Percentiles rank a stretch among this genome's conserved stretches.
Conservation (phyloP, 768 basidiomycete genomes). For the Fomitopsis pulvina region DNA sequence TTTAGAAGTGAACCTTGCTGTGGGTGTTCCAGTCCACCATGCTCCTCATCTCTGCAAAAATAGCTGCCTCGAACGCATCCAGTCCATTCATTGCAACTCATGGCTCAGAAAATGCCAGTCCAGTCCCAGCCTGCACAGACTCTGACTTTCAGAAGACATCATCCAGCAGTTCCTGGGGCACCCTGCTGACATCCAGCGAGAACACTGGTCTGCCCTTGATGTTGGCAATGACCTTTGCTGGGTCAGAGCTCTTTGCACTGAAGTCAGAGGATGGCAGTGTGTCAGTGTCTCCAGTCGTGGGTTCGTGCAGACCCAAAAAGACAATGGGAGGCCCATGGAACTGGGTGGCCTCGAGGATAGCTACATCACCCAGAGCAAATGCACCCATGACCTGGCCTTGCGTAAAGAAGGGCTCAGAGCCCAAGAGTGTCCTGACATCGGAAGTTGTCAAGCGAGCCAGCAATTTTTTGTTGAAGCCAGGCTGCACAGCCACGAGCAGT, state of each 20-base stretch:
- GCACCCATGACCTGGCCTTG: slow-evolving; percentile 49
- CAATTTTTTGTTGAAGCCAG: slow-evolving; percentile 26
- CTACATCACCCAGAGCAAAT: slow-evolving; percentile 16
- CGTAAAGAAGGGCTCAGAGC: slow-evolving; percentile 61
- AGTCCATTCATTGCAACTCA: slow-evolving; percentile 49
- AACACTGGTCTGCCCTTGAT: slow-evolving; percentile 84
- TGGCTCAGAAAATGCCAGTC: slow-evolving; percentile 59
- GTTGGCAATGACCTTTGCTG: slow-evolving; percentile 46
- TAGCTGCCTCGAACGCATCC: slow-evolving; percentile 57
- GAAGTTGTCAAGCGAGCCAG: slow-evolving; percentile 53
- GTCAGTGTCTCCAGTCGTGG: slow-evolving; percentile 30
- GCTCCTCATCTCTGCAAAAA: slow-evolving; percentile 74
- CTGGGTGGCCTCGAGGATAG: slow-evolving; percentile 49
- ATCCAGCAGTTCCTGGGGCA: slow-evolving; percentile 38
- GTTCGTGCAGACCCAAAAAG: slow-evolving; percentile 77
- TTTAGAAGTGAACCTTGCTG: slow-evolving; percentile 56
- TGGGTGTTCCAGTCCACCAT: slow-evolving; percentile 92
- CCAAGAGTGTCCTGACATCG: slow-evolving; percentile 61
- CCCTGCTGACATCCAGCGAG: slow-evolving; percentile 63
- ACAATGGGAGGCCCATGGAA: slow-evolving; percentile 56
- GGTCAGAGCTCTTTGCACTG: slow-evolving; percentile 26
- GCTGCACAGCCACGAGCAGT: slow-evolving; percentile 46
- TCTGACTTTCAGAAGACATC: slow-evolving; percentile 34
- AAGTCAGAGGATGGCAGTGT: slow-evolving; percentile 66
- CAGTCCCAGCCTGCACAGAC: slow-evolving; percentile 29